Base-by-base conservation (phyloP, 2,329 filamentous ascomycete genomes). In the Claviceps arundinis region DNA sequence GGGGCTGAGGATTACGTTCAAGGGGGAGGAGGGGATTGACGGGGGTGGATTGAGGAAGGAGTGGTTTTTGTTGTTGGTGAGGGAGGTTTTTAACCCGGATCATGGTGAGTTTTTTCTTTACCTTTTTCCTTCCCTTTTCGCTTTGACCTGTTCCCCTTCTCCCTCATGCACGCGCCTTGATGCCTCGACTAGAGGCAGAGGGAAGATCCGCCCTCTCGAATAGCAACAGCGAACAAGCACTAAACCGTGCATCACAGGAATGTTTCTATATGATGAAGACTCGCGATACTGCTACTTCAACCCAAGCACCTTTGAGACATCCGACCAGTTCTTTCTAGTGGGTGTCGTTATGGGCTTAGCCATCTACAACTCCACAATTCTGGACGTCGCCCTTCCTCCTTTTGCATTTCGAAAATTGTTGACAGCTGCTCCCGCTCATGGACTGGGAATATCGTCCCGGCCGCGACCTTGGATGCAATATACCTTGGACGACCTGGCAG, bases 231-330 rank as follows among this genome's bases (percentile, higher is more conserved):
- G 9, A 11, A 34, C 3, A 34, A 34, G 30, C 30, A 34, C 30
- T 34, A 34, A 34, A 34, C 9, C 3, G 30, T 34, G 30, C 3
- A 34, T 34, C 30, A 11, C 9, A 90, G 88, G 89, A n/a, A 81
- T 96, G 68, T 96, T 96, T 64, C 73, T 86, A 7, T 95, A 95
- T 65, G 90, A 95, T 56, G 88, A 95, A 50, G 89, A 95, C 61
- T 95, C 89, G 3, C 80, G 81, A 47, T 89, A 86, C 63, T 95
- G 90, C 68, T 96, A 95, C 67, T 96, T 96, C 71, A 95, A 95
- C 63, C 86, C 89, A 0, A 81, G 84, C 63, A 88, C 87, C 16
- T 89, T 95, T 59, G 90, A 95, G 65, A 90, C 87, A 0, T 90
- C 88, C 0, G 89, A 95, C 62, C 89, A 95, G 58, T 96, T 87